These are phyloP conservation scores for Colletotrichum graminicola DNA, from an alignment of 2,329 filamentous ascomycete species.

Conservation along the genomic window DNA sequence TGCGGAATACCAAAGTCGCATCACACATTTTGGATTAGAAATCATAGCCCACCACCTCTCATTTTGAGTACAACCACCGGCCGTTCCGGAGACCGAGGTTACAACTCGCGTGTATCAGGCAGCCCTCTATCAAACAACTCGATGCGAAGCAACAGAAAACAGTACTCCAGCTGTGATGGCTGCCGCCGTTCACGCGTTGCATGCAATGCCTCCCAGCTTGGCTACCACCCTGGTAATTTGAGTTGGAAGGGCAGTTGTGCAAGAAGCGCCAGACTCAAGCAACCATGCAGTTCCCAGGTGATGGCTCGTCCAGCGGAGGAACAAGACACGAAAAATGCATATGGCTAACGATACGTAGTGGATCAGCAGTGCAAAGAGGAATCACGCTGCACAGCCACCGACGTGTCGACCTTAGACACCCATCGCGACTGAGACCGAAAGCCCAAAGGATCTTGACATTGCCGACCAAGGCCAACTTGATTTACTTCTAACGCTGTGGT, in stretches of 20 bases:
- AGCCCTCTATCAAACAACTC: background rate
- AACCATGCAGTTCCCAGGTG: constrained; percentile 44
- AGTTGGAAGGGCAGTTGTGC: constrained; percentile 37
- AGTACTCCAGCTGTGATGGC: constrained; percentile 52
- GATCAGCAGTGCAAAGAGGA: background rate
- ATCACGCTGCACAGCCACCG: background rate
- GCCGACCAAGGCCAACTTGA: background rate
- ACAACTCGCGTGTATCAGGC: background rate
- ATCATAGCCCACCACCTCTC: background rate
- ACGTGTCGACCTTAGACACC: background rate
- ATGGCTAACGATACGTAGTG: background rate
- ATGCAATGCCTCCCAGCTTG: constrained; percentile 48
- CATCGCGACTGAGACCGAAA: background rate
- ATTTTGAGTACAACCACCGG: background rate
- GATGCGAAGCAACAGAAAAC: constrained; percentile 37
- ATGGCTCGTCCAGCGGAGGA: background rate
- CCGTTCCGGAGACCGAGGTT: background rate
- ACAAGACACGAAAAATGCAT: background rate
- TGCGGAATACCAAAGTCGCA: background rate
- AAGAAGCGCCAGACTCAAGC: constrained; percentile 33
- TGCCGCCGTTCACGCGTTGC: constrained; percentile 49
- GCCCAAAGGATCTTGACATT: background rate
- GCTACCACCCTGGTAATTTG: constrained; percentile 32
- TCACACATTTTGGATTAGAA: background rate
- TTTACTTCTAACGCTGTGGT: background rate